Percentiles rank a stretch among this genome's conserved stretches.
Conservation (phyloP, 495 filamentous ascomycete genomes). For the Annulohypoxylon maeteangense region DNA sequence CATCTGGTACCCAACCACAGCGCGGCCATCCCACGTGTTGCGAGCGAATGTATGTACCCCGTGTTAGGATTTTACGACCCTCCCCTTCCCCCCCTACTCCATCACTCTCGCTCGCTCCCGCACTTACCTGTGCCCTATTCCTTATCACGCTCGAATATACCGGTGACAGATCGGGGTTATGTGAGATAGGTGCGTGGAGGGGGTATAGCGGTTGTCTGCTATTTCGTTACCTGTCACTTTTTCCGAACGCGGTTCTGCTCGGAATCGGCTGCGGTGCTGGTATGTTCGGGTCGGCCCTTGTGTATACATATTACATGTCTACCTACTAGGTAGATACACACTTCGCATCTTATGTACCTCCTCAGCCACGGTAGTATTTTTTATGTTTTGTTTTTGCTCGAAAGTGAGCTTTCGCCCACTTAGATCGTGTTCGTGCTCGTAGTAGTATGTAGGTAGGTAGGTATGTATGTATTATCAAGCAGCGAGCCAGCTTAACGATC, state of each 20-base stretch:
- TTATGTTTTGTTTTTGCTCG: neutral
- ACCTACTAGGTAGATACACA: no score
- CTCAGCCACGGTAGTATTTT: neutral
- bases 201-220: neutral
- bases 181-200: neutral
- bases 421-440: neutral
- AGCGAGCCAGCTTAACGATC: neutral
- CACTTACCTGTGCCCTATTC: neutral
- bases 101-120: neutral
- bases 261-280: neutral
- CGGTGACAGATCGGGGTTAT: neutral
- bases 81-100: neutral
- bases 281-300: neutral
- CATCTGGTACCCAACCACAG: constrained; percentile 30
- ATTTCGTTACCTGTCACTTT: constrained; percentile 1
- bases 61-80: neutral
- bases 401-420: neutral
- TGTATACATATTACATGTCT: no score
- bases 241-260: neutral
- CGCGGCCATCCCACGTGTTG: constrained; percentile 32
- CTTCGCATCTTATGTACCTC: neutral
- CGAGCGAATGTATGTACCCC: neutral
- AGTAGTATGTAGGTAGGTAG: no score
- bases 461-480: neutral
- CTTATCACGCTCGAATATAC: neutral